Percentiles rank a stretch among this genome's conserved stretches.
phyloP scores from a whole-genome alignment of 257 asterid genomes.

The Przewalskia tangutica region DNA sequence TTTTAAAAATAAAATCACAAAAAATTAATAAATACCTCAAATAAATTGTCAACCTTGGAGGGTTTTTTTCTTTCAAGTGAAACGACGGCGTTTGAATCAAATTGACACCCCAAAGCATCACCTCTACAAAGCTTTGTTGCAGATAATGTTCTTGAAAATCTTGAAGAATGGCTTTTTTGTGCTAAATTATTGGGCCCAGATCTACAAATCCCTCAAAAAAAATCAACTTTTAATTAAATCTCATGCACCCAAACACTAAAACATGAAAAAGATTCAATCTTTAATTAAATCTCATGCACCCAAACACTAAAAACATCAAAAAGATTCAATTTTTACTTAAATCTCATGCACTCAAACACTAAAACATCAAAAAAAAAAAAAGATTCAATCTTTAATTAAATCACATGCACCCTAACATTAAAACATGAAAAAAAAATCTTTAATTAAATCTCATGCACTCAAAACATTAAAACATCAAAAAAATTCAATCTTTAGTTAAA shows the following conservation, averaged over 20 bases:
- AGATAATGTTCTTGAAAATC: slow-evolving; percentile 49
- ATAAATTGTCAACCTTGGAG: slow-evolving; percentile 22
- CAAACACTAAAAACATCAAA: neutral
- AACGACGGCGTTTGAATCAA: slow-evolving; percentile 33
- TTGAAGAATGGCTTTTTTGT: slow-evolving; percentile 29
- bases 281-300: too few relatives aligned
- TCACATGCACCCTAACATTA: neutral
- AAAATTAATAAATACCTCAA: slow-evolving; percentile 22
- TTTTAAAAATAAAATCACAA: neutral
- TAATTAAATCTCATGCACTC: neutral
- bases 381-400: neutral
- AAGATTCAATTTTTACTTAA: neutral
- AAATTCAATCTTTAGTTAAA: neutral
- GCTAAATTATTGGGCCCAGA: slow-evolving; percentile 44
- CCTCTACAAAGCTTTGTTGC: slow-evolving; percentile 14
- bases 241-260: neutral
- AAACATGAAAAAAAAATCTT: neutral
- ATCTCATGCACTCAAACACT: neutral
- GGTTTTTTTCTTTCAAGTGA: slow-evolving; percentile 34
- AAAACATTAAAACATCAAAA: neutral
- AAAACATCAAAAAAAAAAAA: neutral
- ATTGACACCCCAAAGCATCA: slow-evolving; percentile 1
- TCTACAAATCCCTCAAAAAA: slow-evolving; percentile 27
- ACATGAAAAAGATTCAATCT: neutral
- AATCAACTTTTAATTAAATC: neutral